These are phyloP conservation scores for Leccinum subgranulosum DNA, from an alignment of 768 basidiomycete species.

Conservation along the genomic window DNA sequence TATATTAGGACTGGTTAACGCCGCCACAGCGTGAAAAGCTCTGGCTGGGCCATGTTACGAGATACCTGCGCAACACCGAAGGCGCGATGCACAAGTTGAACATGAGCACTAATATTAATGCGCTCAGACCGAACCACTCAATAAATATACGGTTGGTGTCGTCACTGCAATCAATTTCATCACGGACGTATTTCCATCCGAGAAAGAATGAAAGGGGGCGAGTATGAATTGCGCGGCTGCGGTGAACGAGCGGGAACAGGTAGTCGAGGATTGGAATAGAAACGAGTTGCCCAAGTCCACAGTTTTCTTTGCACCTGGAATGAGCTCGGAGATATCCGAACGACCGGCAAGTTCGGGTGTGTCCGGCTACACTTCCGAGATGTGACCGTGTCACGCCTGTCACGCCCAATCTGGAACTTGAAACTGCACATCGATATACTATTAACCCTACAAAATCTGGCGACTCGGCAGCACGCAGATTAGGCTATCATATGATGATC, in stretches of 20 bases:
- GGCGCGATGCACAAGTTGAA: conserved; percentile 14
- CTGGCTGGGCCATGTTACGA: conserved; percentile 13
- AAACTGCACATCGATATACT: too few relatives aligned
- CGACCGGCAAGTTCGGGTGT: conserved; percentile 17
- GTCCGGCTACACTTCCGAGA: too few relatives aligned
- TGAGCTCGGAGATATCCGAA: conserved; percentile 35
- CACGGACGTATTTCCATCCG: conserved; percentile 19
- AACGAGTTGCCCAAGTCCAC: too few relatives aligned
- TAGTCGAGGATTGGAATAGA: conserved; percentile 16
- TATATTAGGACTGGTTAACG: conserved; percentile 21
- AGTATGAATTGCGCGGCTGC: conserved; percentile 7
- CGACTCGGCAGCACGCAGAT: too few relatives aligned
- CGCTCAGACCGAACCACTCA: conserved; percentile 15
- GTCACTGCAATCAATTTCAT: conserved; percentile 21
- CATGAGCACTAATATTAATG: neutral
- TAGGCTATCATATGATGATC: too few relatives aligned
- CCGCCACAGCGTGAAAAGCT: conserved; percentile 21
- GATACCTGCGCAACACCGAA: conserved; percentile 23
- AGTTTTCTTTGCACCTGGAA: too few relatives aligned
- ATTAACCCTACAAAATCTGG: too few relatives aligned
- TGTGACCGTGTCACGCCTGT: too few relatives aligned
- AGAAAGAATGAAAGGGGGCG: conserved; percentile 5
- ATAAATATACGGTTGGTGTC: conserved; percentile 15
- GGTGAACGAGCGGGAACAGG: conserved; percentile 11
- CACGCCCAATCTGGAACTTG: too few relatives aligned